A percentile compares a stretch with the other conserved stretches of the same genome.
Evolutionary conservation across 345 rosid species (phyloP).

Genomic region (Acer saccharum): DNA sequence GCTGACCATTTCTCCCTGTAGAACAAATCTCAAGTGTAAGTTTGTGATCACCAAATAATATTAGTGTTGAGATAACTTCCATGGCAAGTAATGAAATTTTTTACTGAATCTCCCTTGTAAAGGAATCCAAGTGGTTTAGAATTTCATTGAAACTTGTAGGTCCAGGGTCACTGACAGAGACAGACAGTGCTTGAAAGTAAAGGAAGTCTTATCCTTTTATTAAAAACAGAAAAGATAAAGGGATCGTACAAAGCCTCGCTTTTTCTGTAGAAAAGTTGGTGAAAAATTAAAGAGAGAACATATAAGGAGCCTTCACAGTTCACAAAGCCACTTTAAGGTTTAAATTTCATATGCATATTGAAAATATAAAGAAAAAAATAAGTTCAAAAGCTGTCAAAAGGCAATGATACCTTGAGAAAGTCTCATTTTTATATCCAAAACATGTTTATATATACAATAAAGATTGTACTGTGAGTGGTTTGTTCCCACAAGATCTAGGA

Average conservation of each 20-base stretch:
- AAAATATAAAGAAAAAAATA: not conserved
- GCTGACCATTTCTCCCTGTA: conserved; percentile 82
- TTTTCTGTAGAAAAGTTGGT: not conserved
- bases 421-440: not conserved
- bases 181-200: conserved; percentile 5
- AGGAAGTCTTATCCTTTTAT: conserved; percentile 7
- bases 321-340: conserved; percentile 25
- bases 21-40: not conserved
- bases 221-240: not conserved
- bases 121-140: too few relatives aligned
- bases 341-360: not conserved
- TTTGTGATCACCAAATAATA: not conserved
- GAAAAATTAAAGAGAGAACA: conserved; percentile 8
- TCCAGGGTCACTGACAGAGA: not conserved
- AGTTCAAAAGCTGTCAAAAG: not conserved
- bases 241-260: not conserved
- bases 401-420: not conserved
- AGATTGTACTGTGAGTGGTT: not conserved
- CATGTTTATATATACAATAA: not conserved
- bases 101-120: too few relatives aligned
- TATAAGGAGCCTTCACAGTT: conserved; percentile 22
- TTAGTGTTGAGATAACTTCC: not conserved
- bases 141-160: not conserved
- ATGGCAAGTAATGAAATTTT: not conserved
- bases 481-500: too few relatives aligned